Conservation (phyloP, 2,329 filamentous ascomycete genomes). For the Akanthomyces uredinophilus region DNA sequence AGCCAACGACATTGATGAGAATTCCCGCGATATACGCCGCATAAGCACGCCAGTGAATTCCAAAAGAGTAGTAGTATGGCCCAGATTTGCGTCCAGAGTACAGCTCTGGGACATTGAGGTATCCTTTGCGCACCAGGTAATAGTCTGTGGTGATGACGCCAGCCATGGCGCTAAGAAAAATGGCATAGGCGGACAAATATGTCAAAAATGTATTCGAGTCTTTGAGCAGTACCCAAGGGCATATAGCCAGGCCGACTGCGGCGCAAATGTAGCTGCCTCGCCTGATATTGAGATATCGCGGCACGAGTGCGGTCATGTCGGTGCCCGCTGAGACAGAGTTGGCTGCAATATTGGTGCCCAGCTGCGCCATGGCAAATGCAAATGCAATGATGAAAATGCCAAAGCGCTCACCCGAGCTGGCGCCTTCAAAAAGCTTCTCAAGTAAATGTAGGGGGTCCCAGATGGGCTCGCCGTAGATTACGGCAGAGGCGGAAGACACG, state of each 20-base stretch:
- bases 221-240: slow-evolving; percentile 75
- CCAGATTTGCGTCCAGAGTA: slow-evolving; percentile 64
- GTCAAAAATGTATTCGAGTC: slow-evolving; percentile 79
- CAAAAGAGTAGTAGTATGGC: slow-evolving; percentile 69
- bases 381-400: slow-evolving; percentile 69
- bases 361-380: slow-evolving; percentile 71
- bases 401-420: slow-evolving; percentile 62
- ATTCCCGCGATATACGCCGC: slow-evolving; percentile 78
- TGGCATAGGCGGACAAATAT: slow-evolving; percentile 85
- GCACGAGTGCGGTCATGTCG: slow-evolving; percentile 75
- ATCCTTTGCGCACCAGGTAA: slow-evolving; percentile 78
- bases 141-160: slow-evolving; percentile 90
- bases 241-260: slow-evolving; percentile 73
- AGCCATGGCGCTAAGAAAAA: slow-evolving; percentile 86
- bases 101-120: slow-evolving; percentile 70
- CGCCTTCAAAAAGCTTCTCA: slow-evolving; percentile 63
- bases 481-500: slow-evolving; percentile 65
- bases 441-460: slow-evolving; percentile 73
- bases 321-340: slow-evolving; percentile 81
- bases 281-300: slow-evolving; percentile 79
- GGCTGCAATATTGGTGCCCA: slow-evolving; percentile 85
- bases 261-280: slow-evolving; percentile 85
- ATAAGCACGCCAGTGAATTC: slow-evolving; percentile 80
- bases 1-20: slow-evolving; percentile 85
- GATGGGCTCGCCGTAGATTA: slow-evolving; percentile 62